Conservation (phyloP, 2,329 filamentous ascomycete species). For the Aspergillus amoenus region DNA sequence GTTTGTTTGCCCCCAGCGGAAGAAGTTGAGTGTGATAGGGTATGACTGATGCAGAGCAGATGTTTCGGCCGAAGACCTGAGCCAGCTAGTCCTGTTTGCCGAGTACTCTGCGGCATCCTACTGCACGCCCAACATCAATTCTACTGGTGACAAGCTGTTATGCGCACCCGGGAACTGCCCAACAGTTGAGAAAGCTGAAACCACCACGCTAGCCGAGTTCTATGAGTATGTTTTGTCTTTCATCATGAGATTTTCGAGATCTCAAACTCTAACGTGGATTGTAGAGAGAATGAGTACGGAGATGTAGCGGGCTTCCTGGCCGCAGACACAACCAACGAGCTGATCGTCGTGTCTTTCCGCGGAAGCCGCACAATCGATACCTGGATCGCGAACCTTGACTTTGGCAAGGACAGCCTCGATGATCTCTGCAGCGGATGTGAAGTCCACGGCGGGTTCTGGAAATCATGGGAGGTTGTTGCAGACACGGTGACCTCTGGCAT, state of each 20-base stretch:
- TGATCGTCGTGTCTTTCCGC: slow-evolving; percentile 38
- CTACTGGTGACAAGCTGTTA: slow-evolving; percentile 42
- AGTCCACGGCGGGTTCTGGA: slow-evolving; percentile 49
- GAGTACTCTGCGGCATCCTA: slow-evolving; percentile 56
- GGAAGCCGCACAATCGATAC: slow-evolving; percentile 32
- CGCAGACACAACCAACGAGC: slow-evolving; percentile 44
- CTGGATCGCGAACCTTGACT: slow-evolving; percentile 36
- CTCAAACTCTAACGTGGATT: neutral
- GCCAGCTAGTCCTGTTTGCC: slow-evolving; percentile 47
- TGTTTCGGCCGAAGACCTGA: slow-evolving; percentile 42
- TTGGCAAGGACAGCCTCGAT: slow-evolving; percentile 27
- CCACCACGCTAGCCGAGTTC: slow-evolving; percentile 49
- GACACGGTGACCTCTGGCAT: slow-evolving; percentile 40
- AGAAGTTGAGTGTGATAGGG: neutral
- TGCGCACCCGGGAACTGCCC: slow-evolving; percentile 51
- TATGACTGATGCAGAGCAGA: slow-evolving; percentile 23
- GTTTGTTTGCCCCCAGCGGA: slow-evolving; percentile 15
- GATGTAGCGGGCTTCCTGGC: slow-evolving; percentile 51
- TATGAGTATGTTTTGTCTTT: slow-evolving; percentile 41
- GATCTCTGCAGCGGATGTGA: slow-evolving; percentile 46
- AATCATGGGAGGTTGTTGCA: slow-evolving; percentile 43
- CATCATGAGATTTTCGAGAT: neutral
- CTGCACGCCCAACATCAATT: slow-evolving; percentile 50
- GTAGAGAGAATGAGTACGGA: slow-evolving; percentile 27
- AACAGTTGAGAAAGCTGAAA: slow-evolving; percentile 47